A percentile compares a stretch with the other conserved stretches of the same genome.
These are phyloP conservation scores for Macrolepiota albuminosa DNA, from an alignment of 768 basidiomycete species.

Conservation along the genomic window DNA sequence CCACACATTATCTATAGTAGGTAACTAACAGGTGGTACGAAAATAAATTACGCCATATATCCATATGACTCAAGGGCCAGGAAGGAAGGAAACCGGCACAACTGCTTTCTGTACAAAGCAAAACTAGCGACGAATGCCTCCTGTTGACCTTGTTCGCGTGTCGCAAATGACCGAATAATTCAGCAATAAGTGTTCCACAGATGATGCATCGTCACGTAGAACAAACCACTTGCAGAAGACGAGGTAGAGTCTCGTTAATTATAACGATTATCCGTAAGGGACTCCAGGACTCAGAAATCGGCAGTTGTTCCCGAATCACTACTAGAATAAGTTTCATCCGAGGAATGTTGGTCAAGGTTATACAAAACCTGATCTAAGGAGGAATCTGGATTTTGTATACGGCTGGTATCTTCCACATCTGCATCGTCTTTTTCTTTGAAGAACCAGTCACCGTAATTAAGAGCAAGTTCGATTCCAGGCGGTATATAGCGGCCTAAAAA, in stretches of 20 bases:
- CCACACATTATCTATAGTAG: too few species aligned
- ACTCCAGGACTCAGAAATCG: not conserved
- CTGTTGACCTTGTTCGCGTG: not conserved
- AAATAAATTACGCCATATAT: too few species aligned
- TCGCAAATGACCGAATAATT: not conserved
- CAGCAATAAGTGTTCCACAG: not conserved
- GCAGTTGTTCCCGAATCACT: not conserved
- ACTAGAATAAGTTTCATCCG: conserved; percentile 16
- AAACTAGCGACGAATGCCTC: not conserved
- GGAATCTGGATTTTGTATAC: not conserved
- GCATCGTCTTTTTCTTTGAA: conserved; percentile 22
- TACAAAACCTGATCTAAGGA: not conserved
- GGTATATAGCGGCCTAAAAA: conserved; percentile 33
- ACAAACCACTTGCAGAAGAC: not conserved
- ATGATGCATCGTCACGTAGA: not conserved
- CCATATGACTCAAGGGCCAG: too few species aligned
- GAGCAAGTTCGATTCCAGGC: conserved; percentile 45
- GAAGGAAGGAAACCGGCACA: not conserved
- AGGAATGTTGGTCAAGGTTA: conserved; percentile 17
- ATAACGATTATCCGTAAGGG: not conserved
- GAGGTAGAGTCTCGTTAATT: not conserved
- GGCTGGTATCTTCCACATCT: not conserved
- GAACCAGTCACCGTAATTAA: conserved; percentile 54
- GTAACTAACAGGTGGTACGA: too few species aligned
- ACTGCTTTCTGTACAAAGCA: not conserved